Percentiles rank a stretch among this genome's conserved stretches.
Evolutionary conservation across 2,329 filamentous ascomycete genomes (phyloP).

Genomic region (Pyrenochaeta sp.): DNA sequence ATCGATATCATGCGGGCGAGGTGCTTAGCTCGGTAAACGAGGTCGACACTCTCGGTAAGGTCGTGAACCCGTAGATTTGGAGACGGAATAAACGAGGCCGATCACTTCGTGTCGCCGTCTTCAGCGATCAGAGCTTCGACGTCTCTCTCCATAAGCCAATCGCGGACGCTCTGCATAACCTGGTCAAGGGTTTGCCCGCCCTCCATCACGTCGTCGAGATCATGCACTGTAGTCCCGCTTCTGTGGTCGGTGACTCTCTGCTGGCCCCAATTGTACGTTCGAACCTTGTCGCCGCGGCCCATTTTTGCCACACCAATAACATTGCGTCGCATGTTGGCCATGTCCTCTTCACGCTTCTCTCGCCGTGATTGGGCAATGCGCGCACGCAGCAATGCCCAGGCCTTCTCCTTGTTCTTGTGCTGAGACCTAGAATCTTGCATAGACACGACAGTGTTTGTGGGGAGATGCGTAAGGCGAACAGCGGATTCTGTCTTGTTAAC

Average conservation of each 20-base stretch:
- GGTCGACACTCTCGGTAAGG: neutral
- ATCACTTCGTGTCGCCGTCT: constrained; percentile 36
- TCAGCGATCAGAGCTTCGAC: constrained; percentile 71
- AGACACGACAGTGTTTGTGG: constrained; percentile 83
- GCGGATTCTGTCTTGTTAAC: constrained; percentile 99
- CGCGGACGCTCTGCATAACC: constrained; percentile 79
- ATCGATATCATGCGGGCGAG: neutral
- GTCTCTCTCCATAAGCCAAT: constrained; percentile 79
- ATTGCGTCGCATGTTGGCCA: constrained; percentile 76
- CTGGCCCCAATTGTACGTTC: constrained; percentile 85
- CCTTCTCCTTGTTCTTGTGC: constrained; percentile 84
- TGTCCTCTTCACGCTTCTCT: constrained; percentile 84
- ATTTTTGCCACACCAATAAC: constrained; percentile 81
- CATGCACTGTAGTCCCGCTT: constrained; percentile 79
- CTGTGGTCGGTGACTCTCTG: constrained; percentile 90
- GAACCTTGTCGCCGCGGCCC: constrained; percentile 90
- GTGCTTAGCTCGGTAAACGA: neutral
- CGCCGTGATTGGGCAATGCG: constrained; percentile 81
- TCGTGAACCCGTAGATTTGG: neutral
- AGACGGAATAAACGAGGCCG: neutral
- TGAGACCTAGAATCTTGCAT: constrained; percentile 96
- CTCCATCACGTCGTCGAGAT: constrained; percentile 79
- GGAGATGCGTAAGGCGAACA: constrained; percentile 88
- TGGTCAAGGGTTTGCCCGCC: constrained; percentile 77
- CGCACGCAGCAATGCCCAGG: constrained; percentile 85